Evolutionary conservation across 164 flowering plant genomes (phyloP).

Genomic region (Cinnamomum micranthum): DNA sequence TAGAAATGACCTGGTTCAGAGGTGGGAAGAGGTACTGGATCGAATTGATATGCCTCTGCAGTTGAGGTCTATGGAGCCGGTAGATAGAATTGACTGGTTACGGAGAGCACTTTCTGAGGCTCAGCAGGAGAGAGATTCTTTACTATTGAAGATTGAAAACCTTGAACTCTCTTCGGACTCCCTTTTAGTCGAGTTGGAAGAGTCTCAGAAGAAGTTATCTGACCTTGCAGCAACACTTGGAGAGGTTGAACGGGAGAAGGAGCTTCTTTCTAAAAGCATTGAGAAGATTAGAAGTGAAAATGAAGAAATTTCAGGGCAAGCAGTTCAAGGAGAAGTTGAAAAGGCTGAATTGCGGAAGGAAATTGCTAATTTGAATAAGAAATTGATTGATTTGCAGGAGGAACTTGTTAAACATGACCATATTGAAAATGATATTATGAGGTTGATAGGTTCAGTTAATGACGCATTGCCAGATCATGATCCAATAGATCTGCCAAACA

Average conservation of each 20-base stretch:
- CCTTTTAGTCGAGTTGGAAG: conserved; percentile 54
- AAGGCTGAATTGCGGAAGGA: conserved; percentile 42
- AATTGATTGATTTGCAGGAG: conserved; percentile 26
- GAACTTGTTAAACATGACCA: conserved; percentile 26
- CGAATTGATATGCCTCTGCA: conserved; percentile 67
- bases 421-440: conserved; percentile 42
- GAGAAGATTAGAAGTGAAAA: conserved; percentile 40
- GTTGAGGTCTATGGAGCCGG: conserved; percentile 75
- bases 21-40: conserved; percentile 84
- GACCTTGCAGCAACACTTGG: conserved; percentile 47
- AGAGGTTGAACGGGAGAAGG: conserved; percentile 45
- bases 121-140: conserved; percentile 42
- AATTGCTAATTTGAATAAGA: conserved; percentile 42
- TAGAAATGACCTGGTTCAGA: conserved; percentile 78
- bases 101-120: conserved; percentile 68
- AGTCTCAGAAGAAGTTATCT: conserved; percentile 38
- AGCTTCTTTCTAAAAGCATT: conserved; percentile 43
- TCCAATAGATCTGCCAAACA: conserved; percentile 25
- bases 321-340: conserved; percentile 36
- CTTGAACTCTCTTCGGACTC: conserved; percentile 56
- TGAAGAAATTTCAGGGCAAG: conserved; percentile 37
- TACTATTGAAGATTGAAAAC: conserved; percentile 53
- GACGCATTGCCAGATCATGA: conserved; percentile 51
- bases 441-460: conserved; percentile 46
- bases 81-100: conserved; percentile 80